These are phyloP conservation scores for Elsinoe necatrix DNA, from an alignment of 2,329 filamentous ascomycete species.

Conservation along the genomic window DNA sequence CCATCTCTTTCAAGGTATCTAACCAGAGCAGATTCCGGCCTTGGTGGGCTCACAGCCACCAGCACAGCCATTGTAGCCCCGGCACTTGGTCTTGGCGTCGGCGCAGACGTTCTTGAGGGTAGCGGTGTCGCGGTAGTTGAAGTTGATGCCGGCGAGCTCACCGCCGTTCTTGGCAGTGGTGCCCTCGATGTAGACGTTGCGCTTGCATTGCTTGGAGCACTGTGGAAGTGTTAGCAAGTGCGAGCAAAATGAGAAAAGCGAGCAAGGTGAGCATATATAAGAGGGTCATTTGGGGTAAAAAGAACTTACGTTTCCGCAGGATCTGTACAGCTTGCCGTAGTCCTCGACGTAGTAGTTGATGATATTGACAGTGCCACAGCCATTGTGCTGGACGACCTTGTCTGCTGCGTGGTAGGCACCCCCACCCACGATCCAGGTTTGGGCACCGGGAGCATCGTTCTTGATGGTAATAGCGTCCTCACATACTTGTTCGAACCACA, in stretches of 20 bases:
- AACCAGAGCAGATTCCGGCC: conserved; percentile 23
- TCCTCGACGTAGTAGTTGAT: conserved; percentile 36
- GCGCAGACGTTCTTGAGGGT: conserved; percentile 34
- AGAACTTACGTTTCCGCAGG: conserved; percentile 38
- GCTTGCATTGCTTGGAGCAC: conserved; percentile 34
- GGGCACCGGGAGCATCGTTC: conserved; percentile 21
- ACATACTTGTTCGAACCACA: conserved; percentile 43
- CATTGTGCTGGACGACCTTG: conserved; percentile 39
- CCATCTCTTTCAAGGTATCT: conserved; percentile 3
- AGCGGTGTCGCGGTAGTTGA: conserved; percentile 43
- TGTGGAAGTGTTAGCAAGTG: background rate
- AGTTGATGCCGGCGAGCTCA: conserved; percentile 42
- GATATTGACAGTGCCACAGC: conserved; percentile 34
- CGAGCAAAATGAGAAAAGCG: background rate
- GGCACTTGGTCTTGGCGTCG: conserved; percentile 24
- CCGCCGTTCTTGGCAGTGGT: conserved; percentile 36
- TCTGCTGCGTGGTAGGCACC: conserved; percentile 33
- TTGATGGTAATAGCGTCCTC: conserved; percentile 32
- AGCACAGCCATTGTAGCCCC: conserved; percentile 25
- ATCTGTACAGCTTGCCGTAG: conserved; percentile 44
- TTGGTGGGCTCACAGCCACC: conserved; percentile 25
- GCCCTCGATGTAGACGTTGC: conserved; percentile 39
- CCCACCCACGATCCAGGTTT: conserved; percentile 23
- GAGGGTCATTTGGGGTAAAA: conserved; percentile 25
- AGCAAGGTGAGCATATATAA: background rate